Conservation (phyloP, 2,329 filamentous ascomycete species). For the Fusarium nygamai region DNA sequence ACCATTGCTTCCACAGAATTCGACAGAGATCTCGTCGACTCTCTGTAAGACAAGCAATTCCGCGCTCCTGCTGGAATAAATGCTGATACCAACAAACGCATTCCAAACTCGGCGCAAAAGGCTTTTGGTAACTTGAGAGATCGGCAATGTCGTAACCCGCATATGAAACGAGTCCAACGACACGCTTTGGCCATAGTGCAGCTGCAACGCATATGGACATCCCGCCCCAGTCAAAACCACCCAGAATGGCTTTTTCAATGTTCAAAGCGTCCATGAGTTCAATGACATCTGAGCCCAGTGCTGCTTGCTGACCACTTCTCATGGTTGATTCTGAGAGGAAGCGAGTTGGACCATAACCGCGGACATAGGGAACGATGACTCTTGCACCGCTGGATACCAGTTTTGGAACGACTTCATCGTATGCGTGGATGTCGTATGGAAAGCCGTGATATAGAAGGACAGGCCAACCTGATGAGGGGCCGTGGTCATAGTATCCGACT, state of each 20-base stretch:
- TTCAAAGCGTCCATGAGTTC: slow-evolving; percentile 5
- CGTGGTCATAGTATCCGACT: slow-evolving; percentile 4
- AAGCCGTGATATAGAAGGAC: slow-evolving; percentile 17
- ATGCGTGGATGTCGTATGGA: slow-evolving; percentile 7
- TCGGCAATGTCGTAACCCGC: slow-evolving; percentile 4
- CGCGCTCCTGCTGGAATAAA: slow-evolving; percentile 10
- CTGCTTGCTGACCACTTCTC: slow-evolving; percentile 9
- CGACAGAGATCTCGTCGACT: background rate
- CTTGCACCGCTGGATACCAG: background rate
- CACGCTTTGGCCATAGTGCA: slow-evolving; percentile 2
- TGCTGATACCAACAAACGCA: slow-evolving; percentile 12
- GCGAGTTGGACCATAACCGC: background rate
- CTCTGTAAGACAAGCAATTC: background rate
- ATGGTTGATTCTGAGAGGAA: background rate
- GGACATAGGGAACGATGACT: slow-evolving; percentile 1
- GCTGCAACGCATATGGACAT: slow-evolving; percentile 4
- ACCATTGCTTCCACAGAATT: slow-evolving; percentile 16
- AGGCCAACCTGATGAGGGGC: background rate
- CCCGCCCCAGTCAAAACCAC: slow-evolving; percentile 8
- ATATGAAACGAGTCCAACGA: slow-evolving; percentile 4
- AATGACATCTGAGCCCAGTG: background rate
- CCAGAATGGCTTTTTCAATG: background rate
- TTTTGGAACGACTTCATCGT: background rate
- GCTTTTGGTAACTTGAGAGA: background rate
- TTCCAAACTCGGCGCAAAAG: background rate